These are phyloP conservation scores for Zymoseptoria tritici DNA, from an alignment of 2,329 filamentous ascomycete species.

Conservation along the genomic window DNA sequence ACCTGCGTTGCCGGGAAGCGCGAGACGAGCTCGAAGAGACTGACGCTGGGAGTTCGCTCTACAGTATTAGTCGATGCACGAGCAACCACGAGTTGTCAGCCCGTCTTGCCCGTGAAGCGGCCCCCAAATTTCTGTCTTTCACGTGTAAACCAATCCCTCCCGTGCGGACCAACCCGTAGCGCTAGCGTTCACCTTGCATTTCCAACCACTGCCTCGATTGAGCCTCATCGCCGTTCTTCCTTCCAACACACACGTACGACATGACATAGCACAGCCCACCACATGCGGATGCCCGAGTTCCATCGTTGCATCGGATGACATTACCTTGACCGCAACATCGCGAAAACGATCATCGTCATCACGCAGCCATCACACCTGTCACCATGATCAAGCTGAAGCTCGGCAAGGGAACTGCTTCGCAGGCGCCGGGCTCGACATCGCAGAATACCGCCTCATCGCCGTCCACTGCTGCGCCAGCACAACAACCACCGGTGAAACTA, in stretches of 20 bases:
- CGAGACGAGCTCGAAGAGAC: too few relatives aligned
- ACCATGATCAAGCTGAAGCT: conserved; percentile 20
- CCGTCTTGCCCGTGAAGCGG: not conserved
- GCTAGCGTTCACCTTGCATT: not conserved
- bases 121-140: not conserved
- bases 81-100: too few relatives aligned
- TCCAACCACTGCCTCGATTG: not conserved
- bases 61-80: too few relatives aligned
- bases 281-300: not conserved
- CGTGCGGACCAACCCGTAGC: too few relatives aligned
- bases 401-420: conserved; percentile 4
- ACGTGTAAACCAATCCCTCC: not conserved
- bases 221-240: not conserved
- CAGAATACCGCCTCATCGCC: conserved; percentile 7
- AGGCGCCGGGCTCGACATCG: conserved; percentile 1
- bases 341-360: not conserved
- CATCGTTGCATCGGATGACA: not conserved
- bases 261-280: not conserved
- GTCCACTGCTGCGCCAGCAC: conserved; percentile 6
- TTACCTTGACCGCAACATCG: not conserved
- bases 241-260: not conserved
- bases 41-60: too few relatives aligned
- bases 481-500: conserved; percentile 13
- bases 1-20: too few relatives aligned
- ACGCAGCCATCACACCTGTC: not conserved